These are phyloP conservation scores for Metarhizium sp. DNA, from an alignment of 2,329 filamentous ascomycete species.

Conservation along the genomic window DNA sequence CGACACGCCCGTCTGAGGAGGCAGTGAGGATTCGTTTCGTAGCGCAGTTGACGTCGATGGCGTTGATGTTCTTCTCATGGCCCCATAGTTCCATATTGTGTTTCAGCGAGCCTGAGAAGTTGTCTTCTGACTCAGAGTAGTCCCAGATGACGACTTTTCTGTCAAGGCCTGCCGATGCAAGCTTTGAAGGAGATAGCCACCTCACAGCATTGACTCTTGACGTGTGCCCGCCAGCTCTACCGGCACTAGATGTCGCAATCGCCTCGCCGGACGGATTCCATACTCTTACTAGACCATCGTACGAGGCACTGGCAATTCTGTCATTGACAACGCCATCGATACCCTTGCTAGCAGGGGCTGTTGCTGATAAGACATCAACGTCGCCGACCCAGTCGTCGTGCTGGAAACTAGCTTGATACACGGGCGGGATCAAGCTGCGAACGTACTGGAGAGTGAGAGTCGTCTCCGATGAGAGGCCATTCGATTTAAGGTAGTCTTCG, in stretches of 20 bases:
- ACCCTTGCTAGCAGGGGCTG: constrained; percentile 47
- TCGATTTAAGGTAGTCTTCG: constrained; percentile 78
- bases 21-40: constrained; percentile 76
- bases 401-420: constrained; percentile 85
- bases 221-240: constrained; percentile 61
- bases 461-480: constrained; percentile 82
- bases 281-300: constrained; percentile 78
- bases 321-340: constrained; percentile 25
- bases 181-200: constrained; percentile 67
- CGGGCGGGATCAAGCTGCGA: constrained; percentile 78
- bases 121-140: constrained; percentile 59
- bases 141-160: constrained; percentile 85
- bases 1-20: constrained; percentile 72
- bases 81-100: constrained; percentile 76
- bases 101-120: constrained; percentile 53
- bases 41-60: constrained; percentile 62
- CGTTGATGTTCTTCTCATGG: constrained; percentile 66
- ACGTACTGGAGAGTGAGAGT: constrained; percentile 89
- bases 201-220: constrained; percentile 73
- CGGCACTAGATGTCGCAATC: constrained; percentile 65
- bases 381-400: constrained; percentile 96
- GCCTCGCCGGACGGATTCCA: constrained; percentile 86
- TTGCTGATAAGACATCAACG: constrained; percentile 69
- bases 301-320: constrained; percentile 81
- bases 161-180: constrained; percentile 79